Conservation (phyloP, 352 stramenopile species). For the Phytophthora ohioensis region DNA sequence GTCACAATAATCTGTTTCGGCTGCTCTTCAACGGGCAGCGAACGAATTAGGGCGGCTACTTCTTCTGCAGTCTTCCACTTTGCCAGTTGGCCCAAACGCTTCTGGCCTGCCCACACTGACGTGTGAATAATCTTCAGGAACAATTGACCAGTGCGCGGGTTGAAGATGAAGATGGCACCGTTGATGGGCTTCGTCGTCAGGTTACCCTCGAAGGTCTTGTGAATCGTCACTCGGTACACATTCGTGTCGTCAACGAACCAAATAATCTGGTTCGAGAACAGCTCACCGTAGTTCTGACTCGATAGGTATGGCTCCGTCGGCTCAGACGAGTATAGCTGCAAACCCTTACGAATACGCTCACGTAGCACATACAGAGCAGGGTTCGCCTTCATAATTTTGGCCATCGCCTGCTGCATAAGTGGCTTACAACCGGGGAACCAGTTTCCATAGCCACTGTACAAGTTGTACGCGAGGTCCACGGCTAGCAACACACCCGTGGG, state of each 20-base stretch:
- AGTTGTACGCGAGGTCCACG: slow-evolving; percentile 99
- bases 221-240: slow-evolving; percentile 99
- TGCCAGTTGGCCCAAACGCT: slow-evolving; percentile 98
- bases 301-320: slow-evolving; percentile 99
- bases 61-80: slow-evolving; percentile 99
- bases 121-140: slow-evolving; percentile 99
- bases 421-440: slow-evolving; percentile 99
- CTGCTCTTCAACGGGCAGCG: slow-evolving; percentile 99
- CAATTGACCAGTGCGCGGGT: slow-evolving; percentile 98
- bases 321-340: slow-evolving; percentile 99
- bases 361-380: slow-evolving; percentile 99
- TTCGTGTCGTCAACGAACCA: slow-evolving; percentile 99
- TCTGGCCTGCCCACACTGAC: slow-evolving; percentile 99
- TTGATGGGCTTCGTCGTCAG: slow-evolving; percentile 99
- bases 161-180: slow-evolving; percentile 99
- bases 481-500: slow-evolving; percentile 98
- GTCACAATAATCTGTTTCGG: slow-evolving; percentile 99
- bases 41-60: slow-evolving; percentile 99
- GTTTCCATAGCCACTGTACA: slow-evolving; percentile 99
- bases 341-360: slow-evolving; percentile 99
- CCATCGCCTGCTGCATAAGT: slow-evolving; percentile 99
- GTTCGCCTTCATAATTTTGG: slow-evolving; percentile 99
- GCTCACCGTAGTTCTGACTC: slow-evolving; percentile 99
- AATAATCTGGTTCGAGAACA: slow-evolving; percentile 99
- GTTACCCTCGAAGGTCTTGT: slow-evolving; percentile 99